Conservation (phyloP, 306 rosid genomes). For the Acacia confusa region DNA sequence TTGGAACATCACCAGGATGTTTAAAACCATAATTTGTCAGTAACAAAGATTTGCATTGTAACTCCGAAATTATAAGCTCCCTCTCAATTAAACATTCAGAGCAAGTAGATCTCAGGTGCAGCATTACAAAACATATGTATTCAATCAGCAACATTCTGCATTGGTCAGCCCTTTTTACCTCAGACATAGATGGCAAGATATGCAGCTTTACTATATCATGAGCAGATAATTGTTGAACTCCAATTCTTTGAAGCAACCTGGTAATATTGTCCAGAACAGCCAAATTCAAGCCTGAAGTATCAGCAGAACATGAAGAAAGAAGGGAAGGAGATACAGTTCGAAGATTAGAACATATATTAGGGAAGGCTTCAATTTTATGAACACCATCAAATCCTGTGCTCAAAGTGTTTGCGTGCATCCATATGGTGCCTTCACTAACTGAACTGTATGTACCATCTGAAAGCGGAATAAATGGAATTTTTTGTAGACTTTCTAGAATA, state of each 20-base stretch:
- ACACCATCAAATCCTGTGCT: conserved; percentile 54
- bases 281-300: conserved; percentile 42
- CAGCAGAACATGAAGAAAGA: conserved; percentile 51
- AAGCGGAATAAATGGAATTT: conserved; percentile 73
- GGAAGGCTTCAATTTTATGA: conserved; percentile 67
- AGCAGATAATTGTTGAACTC: conserved; percentile 81
- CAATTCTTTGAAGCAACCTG: conserved; percentile 65
- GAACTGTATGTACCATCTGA: conserved; percentile 85
- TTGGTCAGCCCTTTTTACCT: conserved; percentile 36
- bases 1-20: conserved; percentile 63
- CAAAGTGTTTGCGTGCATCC: conserved; percentile 65
- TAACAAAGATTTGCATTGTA: conserved; percentile 55
- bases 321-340: conserved; percentile 71
- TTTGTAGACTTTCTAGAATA: conserved; percentile 48
- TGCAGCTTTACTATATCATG: conserved; percentile 88
- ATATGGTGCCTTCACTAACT: conserved; percentile 72
- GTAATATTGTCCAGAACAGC: conserved; percentile 50
- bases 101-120: conserved; percentile 75
- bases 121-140: conserved; percentile 80
- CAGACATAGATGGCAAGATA: conserved; percentile 71
- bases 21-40: conserved; percentile 77
- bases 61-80: conserved; percentile 64
- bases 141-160: conserved; percentile 66
- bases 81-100: conserved; percentile 61
- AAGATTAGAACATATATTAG: conserved; percentile 64